Evolutionary conservation across 371 early-diverging fungal species (phyloP).

Genomic region (Dichotomocladium elegans): DNA sequence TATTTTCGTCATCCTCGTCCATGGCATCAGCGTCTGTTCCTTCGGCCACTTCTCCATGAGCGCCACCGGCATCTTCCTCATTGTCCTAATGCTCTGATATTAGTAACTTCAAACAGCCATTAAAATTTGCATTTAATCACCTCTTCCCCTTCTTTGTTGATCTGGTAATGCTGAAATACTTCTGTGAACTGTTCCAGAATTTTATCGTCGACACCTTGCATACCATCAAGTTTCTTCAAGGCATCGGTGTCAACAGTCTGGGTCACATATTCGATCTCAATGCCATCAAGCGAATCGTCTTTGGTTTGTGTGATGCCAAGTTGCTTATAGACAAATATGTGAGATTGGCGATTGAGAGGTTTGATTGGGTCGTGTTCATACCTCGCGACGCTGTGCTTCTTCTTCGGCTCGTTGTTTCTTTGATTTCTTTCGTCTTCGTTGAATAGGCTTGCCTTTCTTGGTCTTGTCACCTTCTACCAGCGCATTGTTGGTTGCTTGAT

Average conservation of each 20-base stretch:
- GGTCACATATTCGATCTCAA: slow-evolving; percentile 46
- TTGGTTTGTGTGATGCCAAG: slow-evolving; percentile 14
- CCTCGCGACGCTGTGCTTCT: slow-evolving; percentile 35
- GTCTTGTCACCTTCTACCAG: neutral
- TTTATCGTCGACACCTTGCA: slow-evolving; percentile 29
- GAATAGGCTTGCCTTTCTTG: slow-evolving; percentile 21
- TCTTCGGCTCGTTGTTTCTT: slow-evolving; percentile 28
- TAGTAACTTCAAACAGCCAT: neutral
- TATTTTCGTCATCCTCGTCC: slow-evolving; percentile 8
- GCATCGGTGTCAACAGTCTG: slow-evolving; percentile 31
- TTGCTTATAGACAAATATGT: no score
- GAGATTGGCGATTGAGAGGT: neutral
- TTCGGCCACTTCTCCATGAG: slow-evolving; percentile 12
- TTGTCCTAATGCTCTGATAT: neutral
- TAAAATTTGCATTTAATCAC: neutral
- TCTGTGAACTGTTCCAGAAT: slow-evolving; percentile 35
- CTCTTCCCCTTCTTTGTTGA: neutral
- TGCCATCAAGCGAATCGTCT: slow-evolving; percentile 28
- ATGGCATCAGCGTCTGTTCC: slow-evolving; percentile 33
- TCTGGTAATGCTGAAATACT: slow-evolving; percentile 43
- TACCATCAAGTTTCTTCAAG: slow-evolving; percentile 28
- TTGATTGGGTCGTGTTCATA: slow-evolving; percentile 1
- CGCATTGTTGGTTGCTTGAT: neutral
- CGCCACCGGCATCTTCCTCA: neutral
- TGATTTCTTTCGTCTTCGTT: slow-evolving; percentile 14